Evolutionary conservation across 495 filamentous ascomycete species (phyloP), one percentile per base, ranked within the genome.

Genomic region (Penicillium crystallinum): DNA sequence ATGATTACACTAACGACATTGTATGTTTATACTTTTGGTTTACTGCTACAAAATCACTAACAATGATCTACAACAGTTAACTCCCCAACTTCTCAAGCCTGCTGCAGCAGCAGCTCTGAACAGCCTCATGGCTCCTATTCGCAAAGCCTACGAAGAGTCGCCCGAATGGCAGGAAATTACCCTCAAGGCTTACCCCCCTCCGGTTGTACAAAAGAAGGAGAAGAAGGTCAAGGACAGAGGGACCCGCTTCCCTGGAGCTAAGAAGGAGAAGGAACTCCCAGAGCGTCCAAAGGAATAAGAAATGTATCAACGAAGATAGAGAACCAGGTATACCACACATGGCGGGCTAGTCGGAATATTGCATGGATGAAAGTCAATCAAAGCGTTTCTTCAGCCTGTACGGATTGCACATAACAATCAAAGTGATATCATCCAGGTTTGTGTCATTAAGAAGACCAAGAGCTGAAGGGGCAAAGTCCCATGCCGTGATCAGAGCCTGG

Each of bases 161-260:
- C 59, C 73, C 14, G 90, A 91, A 61, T 96, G 89, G 89, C 85
- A 93, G 69, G 86, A 86, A 46, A 83, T 90, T 30, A 80, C 82
- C n/a, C 55, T 74, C 15, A 83, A 89, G 67, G 93, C 92, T 22
- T 96, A 96, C 77, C 91, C 91, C 25, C 77, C 84, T 2, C 78
- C 80, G 3, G 76, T 76, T 30, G 60, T 59, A 15, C 72, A 80
- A 48, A 89, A 90, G 74, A 84, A 88, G 72, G 78, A 85, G 67
- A 91, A 91, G 73, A 81, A 85, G 65, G 76, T 78, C 59, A 91
- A 95, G 79, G 82, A 93, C 57, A 86, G 87, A 72, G 93, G 91
- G 4, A 75, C 77, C 10, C 78, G 80, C 48, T 80, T 85, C 68
- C 80, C 84, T 14, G 82, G 78, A 25, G 61, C 65, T 17, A 49